Percentiles rank a stretch among this genome's conserved stretches.
phyloP scores from a whole-genome alignment of 169 alveolate genomes.

The Plasmodium knowlesi region DNA sequence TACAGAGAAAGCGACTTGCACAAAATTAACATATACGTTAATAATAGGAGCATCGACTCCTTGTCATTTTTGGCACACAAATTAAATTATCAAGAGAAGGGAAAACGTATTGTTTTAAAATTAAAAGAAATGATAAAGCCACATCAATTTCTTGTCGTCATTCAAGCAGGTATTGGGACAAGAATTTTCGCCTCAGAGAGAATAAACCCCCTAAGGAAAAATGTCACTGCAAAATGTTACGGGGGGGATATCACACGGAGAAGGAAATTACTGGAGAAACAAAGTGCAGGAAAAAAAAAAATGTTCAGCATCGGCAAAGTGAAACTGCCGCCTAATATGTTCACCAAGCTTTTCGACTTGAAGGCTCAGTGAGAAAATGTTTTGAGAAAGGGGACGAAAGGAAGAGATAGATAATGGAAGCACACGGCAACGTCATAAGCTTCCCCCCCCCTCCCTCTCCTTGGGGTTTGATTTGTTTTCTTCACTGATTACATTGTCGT shows the following conservation, averaged over 20 bases:
- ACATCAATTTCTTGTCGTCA: conserved; percentile 90
- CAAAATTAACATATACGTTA: conserved; percentile 85
- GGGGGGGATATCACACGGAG: conserved; percentile 96
- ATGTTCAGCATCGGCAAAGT: conserved; percentile 84
- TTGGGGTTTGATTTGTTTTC: background rate
- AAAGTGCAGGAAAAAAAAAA: conserved; percentile 90
- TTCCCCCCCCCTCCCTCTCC: background rate
- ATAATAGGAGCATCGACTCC: conserved; percentile 92
- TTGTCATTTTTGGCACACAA: conserved; percentile 88
- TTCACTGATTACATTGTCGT: background rate
- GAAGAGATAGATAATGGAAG: background rate
- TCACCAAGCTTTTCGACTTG: conserved; percentile 51
- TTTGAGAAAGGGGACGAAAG: background rate
- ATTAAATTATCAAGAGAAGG: conserved; percentile 83
- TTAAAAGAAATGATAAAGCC: conserved; percentile 90
- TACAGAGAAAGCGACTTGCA: conserved; percentile 86
- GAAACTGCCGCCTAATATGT: conserved; percentile 70
- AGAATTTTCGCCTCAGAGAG: conserved; percentile 90
- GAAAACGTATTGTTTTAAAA: conserved; percentile 81
- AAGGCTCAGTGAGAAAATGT: background rate
- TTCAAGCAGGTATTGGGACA: conserved; percentile 92
- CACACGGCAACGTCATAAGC: background rate
- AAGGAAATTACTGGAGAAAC: conserved; percentile 92
- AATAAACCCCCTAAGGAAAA: conserved; percentile 91
- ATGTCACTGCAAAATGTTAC: conserved; percentile 94